Evolutionary conservation across 2,329 filamentous ascomycete genomes (phyloP).

Genomic region (Stromatinia cepivora): DNA sequence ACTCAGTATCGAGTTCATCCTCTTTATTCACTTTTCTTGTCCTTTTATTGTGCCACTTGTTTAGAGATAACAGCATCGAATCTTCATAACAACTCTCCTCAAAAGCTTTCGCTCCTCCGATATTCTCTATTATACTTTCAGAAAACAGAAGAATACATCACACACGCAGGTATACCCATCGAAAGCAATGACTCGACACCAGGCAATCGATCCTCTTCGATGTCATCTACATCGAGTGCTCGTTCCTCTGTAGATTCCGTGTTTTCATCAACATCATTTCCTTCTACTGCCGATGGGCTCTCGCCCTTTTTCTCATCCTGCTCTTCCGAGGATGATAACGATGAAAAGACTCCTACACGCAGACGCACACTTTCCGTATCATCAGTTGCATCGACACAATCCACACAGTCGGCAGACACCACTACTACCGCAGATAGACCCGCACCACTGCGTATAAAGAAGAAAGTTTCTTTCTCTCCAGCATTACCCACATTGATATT

Average conservation of each 20-base stretch:
- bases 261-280: conserved; percentile 33
- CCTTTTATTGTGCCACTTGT: conserved; percentile 39
- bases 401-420: background rate
- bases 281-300: conserved; percentile 21
- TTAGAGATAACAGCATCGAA: conserved; percentile 36
- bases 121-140: conserved; percentile 35
- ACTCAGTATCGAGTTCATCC: conserved; percentile 34
- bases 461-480: conserved; percentile 38
- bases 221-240: conserved; percentile 31
- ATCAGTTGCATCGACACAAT: conserved; percentile 13
- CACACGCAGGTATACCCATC: conserved; percentile 31
- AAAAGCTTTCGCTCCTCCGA: conserved; percentile 39
- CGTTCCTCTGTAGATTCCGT: conserved; percentile 38
- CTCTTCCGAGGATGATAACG: conserved; percentile 25
- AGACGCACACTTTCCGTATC: conserved; percentile 20
- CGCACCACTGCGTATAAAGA: conserved; percentile 31
- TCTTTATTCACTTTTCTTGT: conserved; percentile 38
- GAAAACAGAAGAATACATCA: conserved; percentile 33
- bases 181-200: conserved; percentile 24
- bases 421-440: conserved; percentile 17
- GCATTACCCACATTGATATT: conserved; percentile 11
- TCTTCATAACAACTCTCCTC: conserved; percentile 32
- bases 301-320: conserved; percentile 27
- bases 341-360: conserved; percentile 16
- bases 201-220: conserved; percentile 20